Conservation (phyloP, 192 early-diverging fungal genomes). For the Backusella tarrabulga region DNA sequence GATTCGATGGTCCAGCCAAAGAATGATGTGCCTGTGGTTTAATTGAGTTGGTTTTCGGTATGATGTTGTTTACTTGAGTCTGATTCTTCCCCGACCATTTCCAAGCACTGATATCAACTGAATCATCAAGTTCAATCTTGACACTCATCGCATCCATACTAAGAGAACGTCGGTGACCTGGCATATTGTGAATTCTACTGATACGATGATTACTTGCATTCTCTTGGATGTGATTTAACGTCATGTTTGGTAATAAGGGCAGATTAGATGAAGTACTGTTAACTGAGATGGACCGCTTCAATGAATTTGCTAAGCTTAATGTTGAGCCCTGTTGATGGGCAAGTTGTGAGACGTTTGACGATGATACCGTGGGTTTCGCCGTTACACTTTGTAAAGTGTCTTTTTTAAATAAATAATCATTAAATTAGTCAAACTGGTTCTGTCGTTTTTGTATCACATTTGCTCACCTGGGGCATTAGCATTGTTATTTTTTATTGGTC, state of each 20-base stretch:
- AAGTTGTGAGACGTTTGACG: background rate
- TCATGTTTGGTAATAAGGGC: background rate
- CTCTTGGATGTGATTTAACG: background rate
- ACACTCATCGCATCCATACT: constrained; percentile 3
- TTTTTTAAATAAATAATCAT: background rate
- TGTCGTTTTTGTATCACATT: constrained; percentile 3
- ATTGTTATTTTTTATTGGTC: background rate
- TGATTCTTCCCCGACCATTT: background rate
- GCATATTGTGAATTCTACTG: background rate
- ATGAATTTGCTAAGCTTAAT: constrained; percentile 1
- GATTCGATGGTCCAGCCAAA: constrained; percentile 3
- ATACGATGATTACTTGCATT: background rate
- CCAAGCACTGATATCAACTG: background rate
- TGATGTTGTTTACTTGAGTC: background rate
- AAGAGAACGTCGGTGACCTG: background rate
- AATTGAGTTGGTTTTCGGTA: background rate
- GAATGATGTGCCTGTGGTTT: background rate
- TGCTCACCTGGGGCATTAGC: background rate
- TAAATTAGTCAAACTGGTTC: background rate
- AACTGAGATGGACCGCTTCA: constrained; percentile 2
- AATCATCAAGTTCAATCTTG: background rate
- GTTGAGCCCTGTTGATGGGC: background rate
- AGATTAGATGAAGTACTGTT: background rate
- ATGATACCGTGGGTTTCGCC: background rate
- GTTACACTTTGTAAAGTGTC: background rate